phyloP scores from a whole-genome alignment of 805 yeast genomes.

The Candida krabiensis region DNA sequence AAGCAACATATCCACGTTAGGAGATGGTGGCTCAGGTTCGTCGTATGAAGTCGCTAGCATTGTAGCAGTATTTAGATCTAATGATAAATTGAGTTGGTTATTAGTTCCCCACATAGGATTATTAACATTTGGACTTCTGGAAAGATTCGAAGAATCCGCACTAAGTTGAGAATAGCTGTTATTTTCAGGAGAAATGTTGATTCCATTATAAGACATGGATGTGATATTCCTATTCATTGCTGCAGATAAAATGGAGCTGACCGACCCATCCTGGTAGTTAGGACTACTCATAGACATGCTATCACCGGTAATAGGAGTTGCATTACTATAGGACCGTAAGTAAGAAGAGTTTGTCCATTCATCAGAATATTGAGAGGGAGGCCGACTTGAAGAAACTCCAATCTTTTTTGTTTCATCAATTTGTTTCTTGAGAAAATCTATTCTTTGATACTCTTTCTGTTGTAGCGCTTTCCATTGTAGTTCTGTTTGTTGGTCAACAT shows the following conservation, averaged over 20 bases:
- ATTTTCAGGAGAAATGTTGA: constrained; percentile 17
- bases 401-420: constrained; percentile 16
- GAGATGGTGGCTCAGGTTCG: constrained; percentile 9
- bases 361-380: constrained; percentile 18
- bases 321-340: constrained; percentile 17
- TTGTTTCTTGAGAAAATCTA: constrained; percentile 26
- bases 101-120: constrained; percentile 14
- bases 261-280: constrained; percentile 16
- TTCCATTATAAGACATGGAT: constrained; percentile 7
- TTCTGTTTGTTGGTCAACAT: constrained; percentile 35
- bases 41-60: not conserved
- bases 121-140: constrained; percentile 13
- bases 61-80: constrained; percentile 6
- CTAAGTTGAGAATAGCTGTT: constrained; percentile 13
- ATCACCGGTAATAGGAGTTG: constrained; percentile 7
- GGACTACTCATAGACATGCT: constrained; percentile 15
- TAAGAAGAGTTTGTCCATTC: constrained; percentile 33
- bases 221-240: constrained; percentile 27
- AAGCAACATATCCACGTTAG: constrained; percentile 25
- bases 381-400: constrained; percentile 10
- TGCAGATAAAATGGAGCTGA: constrained; percentile 19
- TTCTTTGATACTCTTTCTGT: constrained; percentile 35
- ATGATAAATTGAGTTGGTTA: constrained; percentile 4
- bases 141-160: constrained; percentile 6
- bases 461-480: constrained; percentile 41